phyloP scores from a whole-genome alignment of 805 yeast species.

The Wickerhamiella lipophila region DNA sequence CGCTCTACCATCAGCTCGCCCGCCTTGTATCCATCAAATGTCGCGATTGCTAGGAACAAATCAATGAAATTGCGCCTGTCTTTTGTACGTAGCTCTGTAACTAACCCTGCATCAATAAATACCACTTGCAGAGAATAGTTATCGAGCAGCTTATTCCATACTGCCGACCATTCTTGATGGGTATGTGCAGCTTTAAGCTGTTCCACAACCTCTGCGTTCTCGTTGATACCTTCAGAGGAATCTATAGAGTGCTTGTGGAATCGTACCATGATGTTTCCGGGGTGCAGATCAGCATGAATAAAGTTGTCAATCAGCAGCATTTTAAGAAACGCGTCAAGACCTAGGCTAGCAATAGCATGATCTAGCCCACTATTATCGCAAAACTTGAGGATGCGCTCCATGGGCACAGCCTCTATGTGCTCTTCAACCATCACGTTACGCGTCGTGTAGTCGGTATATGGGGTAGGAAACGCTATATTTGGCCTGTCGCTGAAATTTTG shows the following conservation, averaged over 20 bases:
- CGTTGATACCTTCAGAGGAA: slow-evolving; percentile 16
- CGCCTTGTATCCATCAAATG: slow-evolving; percentile 86
- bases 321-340: slow-evolving; percentile 80
- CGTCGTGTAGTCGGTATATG: slow-evolving; percentile 51
- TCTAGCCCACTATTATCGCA: slow-evolving; percentile 29
- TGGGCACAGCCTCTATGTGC: slow-evolving; percentile 67
- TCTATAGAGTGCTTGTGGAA: slow-evolving; percentile 38
- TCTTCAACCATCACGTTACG: slow-evolving; percentile 76
- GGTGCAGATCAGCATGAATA: slow-evolving; percentile 93
- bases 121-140: slow-evolving; percentile 69
- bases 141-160: slow-evolving; percentile 40
- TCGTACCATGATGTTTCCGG: slow-evolving; percentile 81
- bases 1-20: slow-evolving; percentile 94
- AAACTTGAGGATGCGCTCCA: slow-evolving; percentile 48
- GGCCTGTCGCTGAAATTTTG: slow-evolving; percentile 45
- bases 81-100: slow-evolving; percentile 68
- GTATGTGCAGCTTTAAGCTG: slow-evolving; percentile 20
- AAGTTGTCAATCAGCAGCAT: slow-evolving; percentile 90
- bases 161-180: slow-evolving; percentile 35
- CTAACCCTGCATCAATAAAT: slow-evolving; percentile 84
- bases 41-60: slow-evolving; percentile 73
- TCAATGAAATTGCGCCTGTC: slow-evolving; percentile 82
- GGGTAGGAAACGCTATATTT: slow-evolving; percentile 71
- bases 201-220: slow-evolving; percentile 19
- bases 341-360: slow-evolving; percentile 54